These are phyloP conservation scores for Candida fluviatilis DNA, from an alignment of 805 yeast species.

Conservation along the genomic window DNA sequence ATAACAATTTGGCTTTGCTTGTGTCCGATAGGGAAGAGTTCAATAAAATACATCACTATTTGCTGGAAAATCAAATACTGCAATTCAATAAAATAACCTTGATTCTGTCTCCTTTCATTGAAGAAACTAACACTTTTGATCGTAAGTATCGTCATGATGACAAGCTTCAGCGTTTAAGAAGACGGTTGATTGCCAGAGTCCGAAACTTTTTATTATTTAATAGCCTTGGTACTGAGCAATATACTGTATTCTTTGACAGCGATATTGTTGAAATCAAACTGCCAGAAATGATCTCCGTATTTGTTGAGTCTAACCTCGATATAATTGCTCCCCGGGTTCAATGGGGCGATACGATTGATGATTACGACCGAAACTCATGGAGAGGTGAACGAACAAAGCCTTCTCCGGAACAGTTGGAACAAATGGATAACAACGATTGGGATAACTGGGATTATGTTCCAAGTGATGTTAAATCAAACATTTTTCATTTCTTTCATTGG, in stretches of 20 bases:
- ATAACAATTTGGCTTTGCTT: not conserved
- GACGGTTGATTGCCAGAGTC: slow-evolving; percentile 32
- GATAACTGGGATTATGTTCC: slow-evolving; percentile 29
- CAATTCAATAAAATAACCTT: slow-evolving; percentile 20
- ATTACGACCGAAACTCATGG: slow-evolving; percentile 38
- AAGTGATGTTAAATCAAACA: slow-evolving; percentile 18
- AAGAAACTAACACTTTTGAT: slow-evolving; percentile 14
- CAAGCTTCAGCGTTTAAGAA: slow-evolving; percentile 25
- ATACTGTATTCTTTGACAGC: slow-evolving; percentile 32
- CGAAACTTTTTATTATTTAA: slow-evolving; percentile 29
- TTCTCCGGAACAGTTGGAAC: slow-evolving; percentile 15
- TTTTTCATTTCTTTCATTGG: slow-evolving; percentile 26
- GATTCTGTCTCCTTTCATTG: slow-evolving; percentile 32
- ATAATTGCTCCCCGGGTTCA: slow-evolving; percentile 32
- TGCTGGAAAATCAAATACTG: slow-evolving; percentile 6
- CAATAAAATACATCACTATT: slow-evolving; percentile 12
- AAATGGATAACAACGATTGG: slow-evolving; percentile 25
- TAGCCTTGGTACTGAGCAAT: slow-evolving; percentile 23
- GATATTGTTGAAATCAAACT: slow-evolving; percentile 24
- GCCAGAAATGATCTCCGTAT: slow-evolving; percentile 18
- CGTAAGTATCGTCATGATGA: slow-evolving; percentile 21
- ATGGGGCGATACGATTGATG: slow-evolving; percentile 17
- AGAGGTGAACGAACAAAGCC: slow-evolving; percentile 30
- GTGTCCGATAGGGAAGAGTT: slow-evolving; percentile 18
- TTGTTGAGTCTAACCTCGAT: slow-evolving; percentile 24